phyloP scores from a whole-genome alignment of 441 rosid species.

The Eruca vesicaria region DNA sequence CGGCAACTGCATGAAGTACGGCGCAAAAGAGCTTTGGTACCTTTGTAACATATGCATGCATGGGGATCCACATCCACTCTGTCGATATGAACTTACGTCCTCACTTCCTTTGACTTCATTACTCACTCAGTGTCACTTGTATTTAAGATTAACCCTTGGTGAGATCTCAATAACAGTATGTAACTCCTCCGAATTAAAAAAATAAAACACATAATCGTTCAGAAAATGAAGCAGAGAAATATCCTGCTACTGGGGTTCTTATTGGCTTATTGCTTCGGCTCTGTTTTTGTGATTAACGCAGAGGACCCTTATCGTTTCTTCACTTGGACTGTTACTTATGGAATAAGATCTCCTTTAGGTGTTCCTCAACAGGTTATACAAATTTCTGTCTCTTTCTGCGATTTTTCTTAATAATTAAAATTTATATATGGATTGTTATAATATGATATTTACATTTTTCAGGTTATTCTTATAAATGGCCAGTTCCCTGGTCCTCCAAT shows the following conservation, averaged over 20 bases:
- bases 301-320: slow-evolving; percentile 55
- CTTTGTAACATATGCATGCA: slow-evolving; percentile 25
- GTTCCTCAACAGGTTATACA: slow-evolving; percentile 50
- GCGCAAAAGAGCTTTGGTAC: slow-evolving; percentile 43
- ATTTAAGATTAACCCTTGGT: not conserved
- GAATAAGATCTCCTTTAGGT: slow-evolving; percentile 56
- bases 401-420: not conserved
- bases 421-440: not conserved
- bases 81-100: slow-evolving; percentile 27
- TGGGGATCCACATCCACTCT: slow-evolving; percentile 23
- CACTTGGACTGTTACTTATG: slow-evolving; percentile 62
- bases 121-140: slow-evolving; percentile 10
- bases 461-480: slow-evolving; percentile 77
- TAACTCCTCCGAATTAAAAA: not conserved
- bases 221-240: slow-evolving; percentile 16
- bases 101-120: slow-evolving; percentile 14
- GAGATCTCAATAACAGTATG: not conserved
- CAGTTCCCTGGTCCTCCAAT: slow-evolving; percentile 73
- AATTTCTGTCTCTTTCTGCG: not conserved
- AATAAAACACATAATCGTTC: not conserved
- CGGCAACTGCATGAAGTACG: slow-evolving; percentile 49
- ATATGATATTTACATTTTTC: not conserved
- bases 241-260: slow-evolving; percentile 8
- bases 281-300: slow-evolving; percentile 30
- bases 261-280: slow-evolving; percentile 8